These are phyloP conservation scores for Fraxinus albicans DNA, from an alignment of 305 asterid species.

Conservation along the genomic window DNA sequence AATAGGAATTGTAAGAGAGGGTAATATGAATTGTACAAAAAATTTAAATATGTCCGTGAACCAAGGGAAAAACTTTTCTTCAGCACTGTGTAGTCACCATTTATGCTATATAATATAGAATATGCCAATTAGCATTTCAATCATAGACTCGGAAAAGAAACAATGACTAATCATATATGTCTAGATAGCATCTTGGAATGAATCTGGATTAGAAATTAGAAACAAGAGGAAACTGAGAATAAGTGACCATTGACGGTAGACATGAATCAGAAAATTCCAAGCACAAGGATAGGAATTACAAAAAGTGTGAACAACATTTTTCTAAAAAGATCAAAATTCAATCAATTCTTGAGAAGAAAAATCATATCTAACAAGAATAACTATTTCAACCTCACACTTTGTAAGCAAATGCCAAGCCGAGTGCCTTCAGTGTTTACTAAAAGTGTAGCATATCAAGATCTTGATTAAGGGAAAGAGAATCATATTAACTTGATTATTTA, in stretches of 20 bases:
- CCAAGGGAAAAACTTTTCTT: neutral
- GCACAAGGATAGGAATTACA: neutral
- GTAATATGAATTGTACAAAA: neutral
- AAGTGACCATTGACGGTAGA: neutral
- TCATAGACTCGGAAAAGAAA: slow-evolving; percentile 2
- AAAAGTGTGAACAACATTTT: neutral
- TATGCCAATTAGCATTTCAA: neutral
- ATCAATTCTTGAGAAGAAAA: neutral
- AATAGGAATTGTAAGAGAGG: slow-evolving; percentile 21
- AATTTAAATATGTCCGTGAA: neutral
- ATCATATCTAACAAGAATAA: neutral
- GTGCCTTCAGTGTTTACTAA: neutral
- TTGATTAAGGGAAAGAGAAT: slow-evolving; percentile 1
- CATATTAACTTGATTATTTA: neutral
- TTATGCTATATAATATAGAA: slow-evolving; percentile 7
- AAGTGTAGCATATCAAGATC: neutral
- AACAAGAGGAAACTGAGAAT: neutral
- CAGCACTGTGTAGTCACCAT: slow-evolving; percentile 1
- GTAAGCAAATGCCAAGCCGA: neutral
- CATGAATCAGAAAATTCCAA: neutral
- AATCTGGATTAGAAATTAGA: neutral
- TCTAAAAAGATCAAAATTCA: neutral
- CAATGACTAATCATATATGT: neutral
- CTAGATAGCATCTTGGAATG: neutral
- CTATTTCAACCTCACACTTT: neutral